These are phyloP conservation scores for Berkeleyomyces basicola DNA, from an alignment of 2,329 filamentous ascomycete species.

Conservation along the genomic window DNA sequence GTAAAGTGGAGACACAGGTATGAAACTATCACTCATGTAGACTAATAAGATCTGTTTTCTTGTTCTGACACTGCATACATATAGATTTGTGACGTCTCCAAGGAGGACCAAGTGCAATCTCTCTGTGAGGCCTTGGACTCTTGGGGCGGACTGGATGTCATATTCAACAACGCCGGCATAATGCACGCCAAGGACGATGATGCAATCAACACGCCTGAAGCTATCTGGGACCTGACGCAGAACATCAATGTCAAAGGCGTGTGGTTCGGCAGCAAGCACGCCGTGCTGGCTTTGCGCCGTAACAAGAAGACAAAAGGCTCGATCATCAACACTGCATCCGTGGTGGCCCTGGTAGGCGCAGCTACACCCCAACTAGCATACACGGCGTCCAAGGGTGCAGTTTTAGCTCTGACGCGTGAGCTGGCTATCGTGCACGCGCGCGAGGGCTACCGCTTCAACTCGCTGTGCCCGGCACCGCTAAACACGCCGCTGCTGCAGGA, in stretches of 20 bases:
- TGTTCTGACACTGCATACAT: background rate
- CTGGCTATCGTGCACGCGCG: constrained; percentile 82
- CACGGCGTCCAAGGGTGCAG: constrained; percentile 85
- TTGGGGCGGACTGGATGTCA: constrained; percentile 78
- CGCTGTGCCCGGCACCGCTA: constrained; percentile 73
- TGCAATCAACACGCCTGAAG: constrained; percentile 69
- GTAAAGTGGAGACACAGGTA: constrained; percentile 43
- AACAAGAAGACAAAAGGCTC: constrained; percentile 64
- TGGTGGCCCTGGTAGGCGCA: constrained; percentile 73
- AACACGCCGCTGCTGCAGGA: constrained; percentile 72
- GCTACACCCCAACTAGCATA: constrained; percentile 84
- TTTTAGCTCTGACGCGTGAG: constrained; percentile 77
- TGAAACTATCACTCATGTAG: constrained; percentile 13
- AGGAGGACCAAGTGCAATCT: constrained; percentile 61
- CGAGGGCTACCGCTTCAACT: constrained; percentile 80
- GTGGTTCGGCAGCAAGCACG: constrained; percentile 93
- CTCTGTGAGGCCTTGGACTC: constrained; percentile 59
- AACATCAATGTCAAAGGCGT: constrained; percentile 95
- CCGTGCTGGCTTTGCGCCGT: constrained; percentile 60
- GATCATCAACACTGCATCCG: constrained; percentile 84
- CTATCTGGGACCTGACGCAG: constrained; percentile 87
- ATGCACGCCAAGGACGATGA: constrained; percentile 77
- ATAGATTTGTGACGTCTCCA: constrained; percentile 56
- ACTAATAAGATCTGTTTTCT: background rate
- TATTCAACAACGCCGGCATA: constrained; percentile 97